Evolutionary conservation across 164 flowering plant genomes (phyloP), one percentile per base, ranked within the genome.

Genomic region (Vitis rotundifolia): DNA sequence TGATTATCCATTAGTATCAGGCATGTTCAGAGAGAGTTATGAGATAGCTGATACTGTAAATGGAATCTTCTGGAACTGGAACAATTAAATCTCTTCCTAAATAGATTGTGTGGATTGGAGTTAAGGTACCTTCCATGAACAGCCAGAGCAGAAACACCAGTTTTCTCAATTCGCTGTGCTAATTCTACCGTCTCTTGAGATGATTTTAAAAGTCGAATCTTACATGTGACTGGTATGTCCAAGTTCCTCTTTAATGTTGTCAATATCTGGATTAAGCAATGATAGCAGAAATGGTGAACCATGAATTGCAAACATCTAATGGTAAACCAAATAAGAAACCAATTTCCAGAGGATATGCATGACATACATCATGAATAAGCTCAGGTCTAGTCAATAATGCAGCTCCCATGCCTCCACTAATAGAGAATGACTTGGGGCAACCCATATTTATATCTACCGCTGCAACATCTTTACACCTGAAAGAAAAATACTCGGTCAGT

Each of bases 361-460:
- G 11, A 37, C 81, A 63, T 88, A 94, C 98, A 92, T 94, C 98
- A 76, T 91, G 93, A 81, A 92, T 94, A 49, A 93, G 91, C 60
- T 91, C 94, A 26, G 99, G 99, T 67, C 91, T 92, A 53, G 80
- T 12, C 82, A 94, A 78, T 58, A 94, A 72, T 15, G 98, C 97
- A 76, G 99, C 97, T 69, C 99, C 99, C 97, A 92, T 94, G 77
- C 99, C 98, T 69, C 99, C 99, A 81, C 93, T 88, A 12, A 90
- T 66, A 78, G 97, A 94, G 77, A 92, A 92, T 72, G 98, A 75
- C 85, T 83, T 94, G 18, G 99, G 99, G 76, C 98, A 94, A 68
- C 98, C 99, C 99, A 94, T 92, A 67, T 94, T 94, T 73, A 94
- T 82, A 79, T 94, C 99, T 8, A 92, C 68, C 11, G 97, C 98